Evolutionary conservation across 2,329 filamentous ascomycete genomes (phyloP).

Genomic region (Aspergillus puulaauensis): DNA sequence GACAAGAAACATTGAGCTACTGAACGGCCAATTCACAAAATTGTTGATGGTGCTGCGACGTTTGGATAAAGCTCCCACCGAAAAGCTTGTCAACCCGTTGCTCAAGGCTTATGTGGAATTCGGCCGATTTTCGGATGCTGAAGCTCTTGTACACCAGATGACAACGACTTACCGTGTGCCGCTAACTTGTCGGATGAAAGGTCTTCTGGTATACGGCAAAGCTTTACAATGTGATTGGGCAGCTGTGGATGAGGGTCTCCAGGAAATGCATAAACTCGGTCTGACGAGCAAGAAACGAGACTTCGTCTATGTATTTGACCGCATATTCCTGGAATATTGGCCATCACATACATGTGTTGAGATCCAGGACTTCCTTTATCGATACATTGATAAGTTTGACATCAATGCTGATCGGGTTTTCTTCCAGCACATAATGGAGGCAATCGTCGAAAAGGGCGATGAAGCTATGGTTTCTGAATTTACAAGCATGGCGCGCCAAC

Average conservation of each 20-base stretch:
- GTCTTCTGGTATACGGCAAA: constrained; percentile 37
- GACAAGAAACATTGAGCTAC: constrained; percentile 35
- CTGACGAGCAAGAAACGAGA: constrained; percentile 28
- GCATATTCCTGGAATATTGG: constrained; percentile 44
- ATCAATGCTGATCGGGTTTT: constrained; percentile 39
- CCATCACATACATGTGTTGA: constrained; percentile 33
- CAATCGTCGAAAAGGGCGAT: constrained; percentile 40
- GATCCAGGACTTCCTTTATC: constrained; percentile 37
- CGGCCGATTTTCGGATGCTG: constrained; percentile 35
- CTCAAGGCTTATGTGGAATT: constrained; percentile 41
- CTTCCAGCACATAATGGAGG: constrained; percentile 41
- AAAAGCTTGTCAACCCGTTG: constrained; percentile 42
- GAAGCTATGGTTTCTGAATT: constrained; percentile 32
- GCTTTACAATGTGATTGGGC: constrained; percentile 42
- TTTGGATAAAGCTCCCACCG: constrained; percentile 32
- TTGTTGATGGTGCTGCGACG: constrained; percentile 27
- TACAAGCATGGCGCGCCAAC: constrained; percentile 28
- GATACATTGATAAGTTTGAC: constrained; percentile 35
- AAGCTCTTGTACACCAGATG: constrained; percentile 38
- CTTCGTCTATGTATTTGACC: constrained; percentile 38
- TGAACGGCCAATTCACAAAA: constrained; percentile 35
- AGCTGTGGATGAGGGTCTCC: constrained; percentile 37
- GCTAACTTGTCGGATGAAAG: constrained; percentile 35
- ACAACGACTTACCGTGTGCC: constrained; percentile 26
- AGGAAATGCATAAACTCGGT: constrained; percentile 36